phyloP scores from a whole-genome alignment of 2,329 filamentous ascomycete species.

The Hirsutella rhossiliensis region DNA sequence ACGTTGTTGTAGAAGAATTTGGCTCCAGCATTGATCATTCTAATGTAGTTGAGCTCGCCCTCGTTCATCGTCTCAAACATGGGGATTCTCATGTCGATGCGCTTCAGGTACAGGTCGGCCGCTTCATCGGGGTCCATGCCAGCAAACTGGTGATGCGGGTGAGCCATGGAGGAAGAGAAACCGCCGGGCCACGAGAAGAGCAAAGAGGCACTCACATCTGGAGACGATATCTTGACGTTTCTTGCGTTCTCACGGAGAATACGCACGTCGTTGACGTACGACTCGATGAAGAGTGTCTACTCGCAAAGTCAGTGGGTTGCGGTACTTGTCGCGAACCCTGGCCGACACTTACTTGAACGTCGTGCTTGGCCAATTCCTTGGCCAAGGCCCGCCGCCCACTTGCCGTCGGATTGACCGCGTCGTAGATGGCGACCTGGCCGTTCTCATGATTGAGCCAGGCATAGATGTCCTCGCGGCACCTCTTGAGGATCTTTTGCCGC shows the following conservation, averaged over 20 bases:
- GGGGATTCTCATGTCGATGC: constrained; percentile 87
- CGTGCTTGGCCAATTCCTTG: constrained; percentile 95
- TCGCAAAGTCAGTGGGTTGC: neutral
- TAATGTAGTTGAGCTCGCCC: constrained; percentile 88
- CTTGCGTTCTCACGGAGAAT: constrained; percentile 95
- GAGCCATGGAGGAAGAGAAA: neutral
- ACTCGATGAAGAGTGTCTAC: constrained; percentile 95
- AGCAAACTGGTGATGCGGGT: constrained; percentile 58
- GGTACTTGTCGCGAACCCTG: neutral
- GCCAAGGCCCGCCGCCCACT: constrained; percentile 72
- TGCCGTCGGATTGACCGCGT: constrained; percentile 88
- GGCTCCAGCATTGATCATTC: constrained; percentile 97
- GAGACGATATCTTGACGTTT: constrained; percentile 94
- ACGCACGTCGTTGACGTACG: constrained; percentile 80
- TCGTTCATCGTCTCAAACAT: constrained; percentile 97
- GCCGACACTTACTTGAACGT: constrained; percentile 58
- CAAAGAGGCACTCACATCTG: constrained; percentile 51
- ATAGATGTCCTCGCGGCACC: constrained; percentile 94
- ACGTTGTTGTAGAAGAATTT: constrained; percentile 94
- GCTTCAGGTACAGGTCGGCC: constrained; percentile 77
- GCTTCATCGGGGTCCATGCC: constrained; percentile 89
- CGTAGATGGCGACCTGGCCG: constrained; percentile 95
- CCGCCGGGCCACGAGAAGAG: neutral
- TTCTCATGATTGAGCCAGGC: constrained; percentile 95
- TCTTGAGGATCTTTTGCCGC: constrained; percentile 93